A percentile compares a stretch with the other conserved stretches of the same genome.
Conservation (phyloP, 805 yeast species). For the Ogataea siamensis region DNA sequence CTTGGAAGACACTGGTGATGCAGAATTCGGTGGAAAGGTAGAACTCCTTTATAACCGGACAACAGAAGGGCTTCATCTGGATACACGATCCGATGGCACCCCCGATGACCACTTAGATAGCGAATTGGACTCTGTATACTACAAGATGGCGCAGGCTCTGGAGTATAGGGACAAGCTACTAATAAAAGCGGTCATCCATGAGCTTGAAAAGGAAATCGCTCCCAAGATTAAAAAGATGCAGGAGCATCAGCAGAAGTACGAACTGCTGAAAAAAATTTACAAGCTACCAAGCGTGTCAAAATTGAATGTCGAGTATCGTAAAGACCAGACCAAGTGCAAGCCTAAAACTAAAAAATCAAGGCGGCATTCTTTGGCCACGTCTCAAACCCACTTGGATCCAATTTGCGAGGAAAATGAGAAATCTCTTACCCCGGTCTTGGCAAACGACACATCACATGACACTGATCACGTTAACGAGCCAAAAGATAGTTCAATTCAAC, state of each 20-base stretch:
- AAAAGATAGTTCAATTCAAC: not conserved
- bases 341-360: not conserved
- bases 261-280: constrained; percentile 23
- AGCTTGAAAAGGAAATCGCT: constrained; percentile 23
- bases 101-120: constrained; percentile 5
- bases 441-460: constrained; percentile 2
- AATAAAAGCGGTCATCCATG: constrained; percentile 20
- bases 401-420: constrained; percentile 10
- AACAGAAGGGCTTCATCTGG: constrained; percentile 19
- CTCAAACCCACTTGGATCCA: constrained; percentile 7
- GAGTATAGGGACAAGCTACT: constrained; percentile 22
- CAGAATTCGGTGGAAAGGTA: constrained; percentile 19
- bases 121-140: constrained; percentile 11
- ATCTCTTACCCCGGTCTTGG: not conserved
- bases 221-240: constrained; percentile 25
- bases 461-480: not conserved
- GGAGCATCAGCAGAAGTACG: constrained; percentile 25
- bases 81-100: constrained; percentile 13
- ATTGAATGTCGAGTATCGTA: constrained; percentile 15
- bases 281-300: constrained; percentile 31
- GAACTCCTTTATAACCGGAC: constrained; percentile 20
- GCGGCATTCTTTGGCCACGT: constrained; percentile 1
- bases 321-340: not conserved
- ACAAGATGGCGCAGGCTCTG: constrained; percentile 16
- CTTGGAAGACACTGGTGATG: constrained; percentile 10